Percentiles rank a stretch among this genome's conserved stretches.
Evolutionary conservation across 1,284 basidiomycete species (phyloP).

Genomic region (Vanrija sp.): DNA sequence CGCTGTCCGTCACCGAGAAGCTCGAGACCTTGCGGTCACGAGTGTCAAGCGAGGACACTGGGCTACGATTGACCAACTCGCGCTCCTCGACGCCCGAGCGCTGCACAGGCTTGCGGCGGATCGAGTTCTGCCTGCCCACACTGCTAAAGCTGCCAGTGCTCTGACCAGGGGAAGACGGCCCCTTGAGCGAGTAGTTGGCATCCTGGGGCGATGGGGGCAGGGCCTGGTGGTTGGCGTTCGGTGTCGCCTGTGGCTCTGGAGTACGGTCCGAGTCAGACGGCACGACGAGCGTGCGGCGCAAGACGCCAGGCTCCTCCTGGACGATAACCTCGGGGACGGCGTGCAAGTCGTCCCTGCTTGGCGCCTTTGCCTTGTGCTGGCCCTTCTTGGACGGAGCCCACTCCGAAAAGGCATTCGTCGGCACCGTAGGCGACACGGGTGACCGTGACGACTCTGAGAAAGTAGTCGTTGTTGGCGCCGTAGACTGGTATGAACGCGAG

Average conservation of each 20-base stretch:
- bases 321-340: not conserved
- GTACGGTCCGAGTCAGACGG: conserved; percentile 12
- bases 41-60: too few relatives aligned
- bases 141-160: not conserved
- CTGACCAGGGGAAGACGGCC: not conserved
- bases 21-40: too few relatives aligned
- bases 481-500: conserved; percentile 3
- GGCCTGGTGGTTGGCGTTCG: not conserved
- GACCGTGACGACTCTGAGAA: conserved; percentile 4
- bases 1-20: too few relatives aligned
- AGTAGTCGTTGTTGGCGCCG: conserved; percentile 6
- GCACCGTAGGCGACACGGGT: not conserved
- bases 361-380: not conserved
- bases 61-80: conserved; percentile 8
- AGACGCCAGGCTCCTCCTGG: conserved; percentile 7
- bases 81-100: conserved; percentile 20
- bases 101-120: conserved; percentile 41
- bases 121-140: conserved; percentile 7
- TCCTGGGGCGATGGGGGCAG: not conserved
- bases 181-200: not conserved
- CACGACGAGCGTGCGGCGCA: conserved; percentile 36
- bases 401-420: not conserved
- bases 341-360: not conserved
- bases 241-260: conserved; percentile 6
- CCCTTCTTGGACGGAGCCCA: not conserved